Evolutionary conservation across 768 basidiomycete species (phyloP), one percentile per base, ranked within the genome.

Genomic region (Suillus tomentosus): DNA sequence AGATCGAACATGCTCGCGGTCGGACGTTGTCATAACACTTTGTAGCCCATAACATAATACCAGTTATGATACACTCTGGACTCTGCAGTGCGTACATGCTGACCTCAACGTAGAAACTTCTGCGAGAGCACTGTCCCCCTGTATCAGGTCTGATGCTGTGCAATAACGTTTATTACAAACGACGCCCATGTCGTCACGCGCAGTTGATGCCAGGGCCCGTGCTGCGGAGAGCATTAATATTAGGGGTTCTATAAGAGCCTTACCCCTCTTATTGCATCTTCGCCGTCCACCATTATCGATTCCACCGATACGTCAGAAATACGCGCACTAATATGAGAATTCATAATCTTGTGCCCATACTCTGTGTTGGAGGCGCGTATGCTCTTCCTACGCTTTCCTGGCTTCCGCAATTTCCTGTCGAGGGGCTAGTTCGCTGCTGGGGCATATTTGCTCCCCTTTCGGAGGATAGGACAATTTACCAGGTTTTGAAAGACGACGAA

Each of bases 21-120:
- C 34, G 31, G 24, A 45, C 31, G 14, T 24, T 36, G 53, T 47
- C 24, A 27, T 34, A 39, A 43, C 39, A 37, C 57, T 14, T 57
- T 74, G 74, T 76, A 71, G 39, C 45, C 59, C 69, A 66, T 61
- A 65, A 42, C 61, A 57, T 70, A 69, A 75, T 74, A 68, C 66
- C 64, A 61, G 60, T 40, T 57, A 37, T 40, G 31, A 31, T 31
- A 31, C 56, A 24, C 22, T 39, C 9, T 17, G 17, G 17, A 22
- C 13, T 15, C 55, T 39, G 22, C 22, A 57, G 14, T 34, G 56
- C 24, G 17, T 58, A 19, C 39, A 57, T 24, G 22, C 54, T 55
- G n/a, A 55, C n/a, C 37, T 36, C 11, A 6, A 15, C n/a, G 37
- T 24, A 40, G 37, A 17, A 24, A 57, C 27, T 55, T 65, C 53